These are phyloP conservation scores for Centrapalus pauciflorus DNA, from an alignment of 129 eudicot genomes.

Conservation along the genomic window DNA sequence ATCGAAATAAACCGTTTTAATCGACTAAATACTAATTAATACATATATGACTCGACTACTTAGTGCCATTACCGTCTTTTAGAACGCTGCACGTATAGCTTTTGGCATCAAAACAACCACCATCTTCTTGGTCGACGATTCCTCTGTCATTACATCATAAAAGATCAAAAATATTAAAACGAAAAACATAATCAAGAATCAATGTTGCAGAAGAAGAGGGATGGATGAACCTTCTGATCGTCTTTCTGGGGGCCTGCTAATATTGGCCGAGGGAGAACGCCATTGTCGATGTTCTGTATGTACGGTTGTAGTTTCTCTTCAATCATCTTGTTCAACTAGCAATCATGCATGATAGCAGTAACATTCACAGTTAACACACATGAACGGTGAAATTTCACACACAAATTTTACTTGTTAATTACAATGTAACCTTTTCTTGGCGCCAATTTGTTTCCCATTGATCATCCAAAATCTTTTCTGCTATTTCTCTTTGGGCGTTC, in stretches of 20 bases:
- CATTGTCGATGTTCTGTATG: slow-evolving; percentile 45
- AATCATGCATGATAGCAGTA: slow-evolving; percentile 4
- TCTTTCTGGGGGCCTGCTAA: slow-evolving; percentile 22
- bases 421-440: slow-evolving; percentile 77
- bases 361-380: neutral
- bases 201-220: neutral
- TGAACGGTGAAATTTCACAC: slow-evolving; percentile 1
- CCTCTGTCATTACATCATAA: slow-evolving; percentile 5
- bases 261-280: slow-evolving; percentile 67
- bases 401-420: neutral
- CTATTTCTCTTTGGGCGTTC: slow-evolving; percentile 82
- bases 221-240: slow-evolving; percentile 51
- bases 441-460: slow-evolving; percentile 97
- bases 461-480: slow-evolving; percentile 71
- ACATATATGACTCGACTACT: neutral
- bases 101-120: slow-evolving; percentile 26
- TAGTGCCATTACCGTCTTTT: neutral
- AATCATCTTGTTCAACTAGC: slow-evolving; percentile 73
- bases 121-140: slow-evolving; percentile 25
- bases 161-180: neutral
- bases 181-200: neutral
- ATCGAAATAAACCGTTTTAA: neutral
- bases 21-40: slow-evolving; percentile 12
- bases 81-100: neutral
- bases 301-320: slow-evolving; percentile 76